Conservation (phyloP, 2,329 filamentous ascomycete species). For the Ophiostoma perfectum region DNA sequence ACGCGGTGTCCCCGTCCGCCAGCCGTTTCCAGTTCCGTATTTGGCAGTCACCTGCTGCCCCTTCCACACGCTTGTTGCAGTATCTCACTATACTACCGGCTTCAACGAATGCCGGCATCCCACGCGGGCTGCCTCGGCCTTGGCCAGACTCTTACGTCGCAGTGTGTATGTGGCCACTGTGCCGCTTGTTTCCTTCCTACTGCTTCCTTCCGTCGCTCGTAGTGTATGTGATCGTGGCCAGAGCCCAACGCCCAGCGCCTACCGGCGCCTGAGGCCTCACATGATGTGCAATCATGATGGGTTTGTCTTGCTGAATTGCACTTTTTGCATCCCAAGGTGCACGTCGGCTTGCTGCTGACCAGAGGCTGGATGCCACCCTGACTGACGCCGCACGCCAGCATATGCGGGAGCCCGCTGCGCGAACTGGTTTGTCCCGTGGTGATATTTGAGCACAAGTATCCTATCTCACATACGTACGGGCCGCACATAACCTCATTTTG, state of each 20-base stretch:
- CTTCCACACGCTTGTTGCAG: too few species aligned
- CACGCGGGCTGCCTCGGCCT: neutral
- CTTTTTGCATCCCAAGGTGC: neutral
- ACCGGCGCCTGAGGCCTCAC: neutral
- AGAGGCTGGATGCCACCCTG: neutral
- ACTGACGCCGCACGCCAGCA: neutral
- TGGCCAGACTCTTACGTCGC: neutral
- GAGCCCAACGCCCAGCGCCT: conserved; percentile 3
- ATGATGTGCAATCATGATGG: too few species aligned
- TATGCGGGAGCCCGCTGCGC: neutral
- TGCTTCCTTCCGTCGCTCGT: neutral
- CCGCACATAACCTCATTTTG: too few species aligned
- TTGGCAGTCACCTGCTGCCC: neutral
- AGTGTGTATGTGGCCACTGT: neutral
- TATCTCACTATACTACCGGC: neutral
- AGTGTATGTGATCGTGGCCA: neutral
- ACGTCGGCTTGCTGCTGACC: neutral
- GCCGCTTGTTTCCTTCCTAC: neutral
- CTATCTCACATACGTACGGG: too few species aligned
- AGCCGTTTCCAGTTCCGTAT: neutral
- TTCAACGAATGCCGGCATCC: neutral
- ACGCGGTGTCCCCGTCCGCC: neutral
- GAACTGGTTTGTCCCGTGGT: too few species aligned
- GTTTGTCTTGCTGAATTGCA: neutral
- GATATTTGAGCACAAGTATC: too few species aligned